Conservation (phyloP, 2,329 filamentous ascomycete genomes). For the Nigrospora osmanthi region DNA sequence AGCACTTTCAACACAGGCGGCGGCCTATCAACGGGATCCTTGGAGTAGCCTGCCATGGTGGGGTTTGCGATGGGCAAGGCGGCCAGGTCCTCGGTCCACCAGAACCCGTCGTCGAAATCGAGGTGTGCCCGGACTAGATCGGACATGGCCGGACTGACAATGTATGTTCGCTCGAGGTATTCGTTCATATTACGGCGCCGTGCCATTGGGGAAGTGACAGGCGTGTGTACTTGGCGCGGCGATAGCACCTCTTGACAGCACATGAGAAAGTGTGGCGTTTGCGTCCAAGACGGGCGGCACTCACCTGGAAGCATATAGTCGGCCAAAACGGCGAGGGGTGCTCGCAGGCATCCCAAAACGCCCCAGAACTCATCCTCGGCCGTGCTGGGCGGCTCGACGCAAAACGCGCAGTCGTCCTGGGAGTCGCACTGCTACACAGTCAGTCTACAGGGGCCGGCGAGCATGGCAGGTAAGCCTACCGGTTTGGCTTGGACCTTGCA, state of each 20-base stretch:
- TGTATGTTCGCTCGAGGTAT: slow-evolving; percentile 38
- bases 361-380: slow-evolving; percentile 38
- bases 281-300: slow-evolving; percentile 4
- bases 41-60: slow-evolving; percentile 27
- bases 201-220: slow-evolving; percentile 40
- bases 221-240: slow-evolving; percentile 41
- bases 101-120: slow-evolving; percentile 50
- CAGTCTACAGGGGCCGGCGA: neutral
- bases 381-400: slow-evolving; percentile 27
- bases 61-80: slow-evolving; percentile 29
- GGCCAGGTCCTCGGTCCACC: slow-evolving; percentile 46
- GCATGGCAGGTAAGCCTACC: slow-evolving; percentile 23
- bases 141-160: slow-evolving; percentile 28
- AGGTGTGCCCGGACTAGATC: slow-evolving; percentile 35
- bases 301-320: slow-evolving; percentile 43
- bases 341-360: slow-evolving; percentile 42
- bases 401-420: slow-evolving; percentile 39
- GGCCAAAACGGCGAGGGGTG: slow-evolving; percentile 35
- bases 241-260: slow-evolving; percentile 30
- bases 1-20: slow-evolving; percentile 43
- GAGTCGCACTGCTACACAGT: slow-evolving; percentile 39
- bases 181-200: slow-evolving; percentile 44
- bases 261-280: neutral
- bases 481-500: slow-evolving; percentile 38
- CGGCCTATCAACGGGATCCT: slow-evolving; percentile 29